Percentiles rank a stretch among this genome's conserved stretches.
These are phyloP conservation scores for Taphrina pruni DNA, from an alignment of 1,139 yeast genomes.

Conservation along the genomic window DNA sequence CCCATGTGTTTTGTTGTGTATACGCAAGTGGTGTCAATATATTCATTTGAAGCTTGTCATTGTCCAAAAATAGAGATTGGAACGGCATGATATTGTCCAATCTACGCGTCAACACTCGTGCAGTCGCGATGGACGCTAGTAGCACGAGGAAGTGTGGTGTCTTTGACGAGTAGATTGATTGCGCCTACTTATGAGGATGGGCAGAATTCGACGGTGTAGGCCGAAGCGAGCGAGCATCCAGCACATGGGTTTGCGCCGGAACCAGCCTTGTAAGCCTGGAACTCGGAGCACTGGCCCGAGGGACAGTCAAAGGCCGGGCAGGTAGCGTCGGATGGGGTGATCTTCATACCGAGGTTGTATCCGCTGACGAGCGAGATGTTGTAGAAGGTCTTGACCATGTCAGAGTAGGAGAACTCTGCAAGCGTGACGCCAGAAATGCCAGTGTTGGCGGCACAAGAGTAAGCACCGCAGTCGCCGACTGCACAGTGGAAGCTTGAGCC, in stretches of 20 bases:
- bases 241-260: slow-evolving; percentile 33
- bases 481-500: slow-evolving; percentile 31
- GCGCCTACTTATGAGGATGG: slow-evolving; percentile 3
- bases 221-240: slow-evolving; percentile 26
- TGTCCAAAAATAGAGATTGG: neutral
- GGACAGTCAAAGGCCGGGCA: slow-evolving; percentile 35
- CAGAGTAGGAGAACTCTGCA: slow-evolving; percentile 41
- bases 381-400: slow-evolving; percentile 36
- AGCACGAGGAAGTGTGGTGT: too few species aligned
- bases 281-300: slow-evolving; percentile 26
- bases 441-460: slow-evolving; percentile 23
- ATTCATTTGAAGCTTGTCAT: slow-evolving; percentile 6
- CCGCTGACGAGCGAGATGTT: slow-evolving; percentile 38
- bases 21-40: slow-evolving; percentile 1
- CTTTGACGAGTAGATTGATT: neutral
- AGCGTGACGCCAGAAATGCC: slow-evolving; percentile 38
- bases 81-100: too few species aligned
- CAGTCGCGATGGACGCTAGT: too few species aligned
- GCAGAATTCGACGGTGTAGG: slow-evolving; percentile 32
- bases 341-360: slow-evolving; percentile 36
- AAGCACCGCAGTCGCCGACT: slow-evolving; percentile 39
- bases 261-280: slow-evolving; percentile 31
- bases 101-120: too few species aligned
- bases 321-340: slow-evolving; percentile 21
- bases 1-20: neutral